phyloP scores from a whole-genome alignment of 257 asterid genomes.

The Solanum pimpinellifolium region DNA sequence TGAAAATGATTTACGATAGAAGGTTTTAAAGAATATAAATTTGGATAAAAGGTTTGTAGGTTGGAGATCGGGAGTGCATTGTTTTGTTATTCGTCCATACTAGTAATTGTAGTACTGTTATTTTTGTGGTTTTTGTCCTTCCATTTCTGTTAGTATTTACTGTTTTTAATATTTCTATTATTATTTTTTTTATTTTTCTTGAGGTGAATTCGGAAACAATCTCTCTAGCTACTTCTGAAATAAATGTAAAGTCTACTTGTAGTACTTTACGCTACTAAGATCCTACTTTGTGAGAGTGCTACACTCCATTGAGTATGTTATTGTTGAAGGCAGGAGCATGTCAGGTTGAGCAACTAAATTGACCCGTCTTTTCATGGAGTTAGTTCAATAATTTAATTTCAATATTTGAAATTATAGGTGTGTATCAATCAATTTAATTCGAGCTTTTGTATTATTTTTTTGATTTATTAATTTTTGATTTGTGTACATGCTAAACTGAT shows the following conservation, averaged over 20 bases:
- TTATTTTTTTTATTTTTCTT: too few relatives aligned
- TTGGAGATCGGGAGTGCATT: too few relatives aligned
- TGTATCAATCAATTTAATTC: rapidly evolving
- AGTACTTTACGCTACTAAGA: not conserved
- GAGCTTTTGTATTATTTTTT: not conserved
- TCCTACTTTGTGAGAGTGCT: not conserved
- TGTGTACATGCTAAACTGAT: not conserved
- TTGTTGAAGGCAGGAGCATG: not conserved
- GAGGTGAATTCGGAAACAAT: not conserved
- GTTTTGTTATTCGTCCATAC: too few relatives aligned
- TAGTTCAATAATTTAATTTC: not conserved
- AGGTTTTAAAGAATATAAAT: too few relatives aligned
- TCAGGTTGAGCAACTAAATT: not conserved
- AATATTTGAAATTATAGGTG: not conserved
- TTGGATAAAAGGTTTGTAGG: too few relatives aligned
- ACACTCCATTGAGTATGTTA: not conserved
- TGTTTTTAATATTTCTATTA: not conserved
- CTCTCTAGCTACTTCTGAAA: too few relatives aligned
- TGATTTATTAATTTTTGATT: too few relatives aligned
- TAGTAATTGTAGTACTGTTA: too few relatives aligned
- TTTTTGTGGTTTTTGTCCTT: not conserved
- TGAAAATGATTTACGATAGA: too few relatives aligned
- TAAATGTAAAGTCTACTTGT: not conserved
- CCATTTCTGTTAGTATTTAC: too few relatives aligned
- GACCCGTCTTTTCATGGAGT: not conserved